Evolutionary conservation across 73 alveolate species (phyloP).

Genomic region (Paramecium sexaurelia): DNA sequence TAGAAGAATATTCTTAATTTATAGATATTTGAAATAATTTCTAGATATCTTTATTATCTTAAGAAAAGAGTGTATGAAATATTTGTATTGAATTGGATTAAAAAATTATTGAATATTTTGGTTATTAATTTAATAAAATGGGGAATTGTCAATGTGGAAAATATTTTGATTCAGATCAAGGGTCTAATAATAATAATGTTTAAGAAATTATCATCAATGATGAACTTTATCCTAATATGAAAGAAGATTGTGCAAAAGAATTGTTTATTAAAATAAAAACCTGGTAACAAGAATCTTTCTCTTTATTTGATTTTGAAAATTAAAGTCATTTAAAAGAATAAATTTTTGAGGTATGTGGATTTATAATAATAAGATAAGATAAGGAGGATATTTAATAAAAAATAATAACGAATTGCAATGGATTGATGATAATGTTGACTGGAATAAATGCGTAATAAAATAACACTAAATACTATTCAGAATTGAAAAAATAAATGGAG

Average conservation of each 20-base stretch:
- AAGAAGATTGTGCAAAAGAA: background rate
- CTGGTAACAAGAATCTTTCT: background rate
- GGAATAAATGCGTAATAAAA: background rate
- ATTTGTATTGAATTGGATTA: background rate
- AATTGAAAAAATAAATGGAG: background rate
- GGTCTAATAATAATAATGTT: background rate
- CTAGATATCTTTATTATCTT: too few species aligned
- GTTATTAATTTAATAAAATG: background rate
- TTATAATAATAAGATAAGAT: background rate
- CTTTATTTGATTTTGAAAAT: background rate
- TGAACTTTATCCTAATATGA: background rate
- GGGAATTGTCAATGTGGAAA: conserved; percentile 17
- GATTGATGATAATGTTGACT: background rate
- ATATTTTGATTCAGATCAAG: background rate
- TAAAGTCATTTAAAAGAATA: background rate
- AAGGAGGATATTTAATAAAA: background rate
- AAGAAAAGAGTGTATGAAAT: too few species aligned
- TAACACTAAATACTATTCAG: background rate
- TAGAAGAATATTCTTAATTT: too few species aligned
- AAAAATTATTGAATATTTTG: background rate
- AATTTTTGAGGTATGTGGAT: background rate
- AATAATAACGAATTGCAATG: conserved; percentile 11
- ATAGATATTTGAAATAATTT: too few species aligned
- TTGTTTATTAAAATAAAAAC: background rate
- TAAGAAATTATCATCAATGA: background rate